A percentile compares a stretch with the other conserved stretches of the same genome.
Evolutionary conservation across 148 eudicot genomes (phyloP).

Genomic region (Selenicereus undatus): DNA sequence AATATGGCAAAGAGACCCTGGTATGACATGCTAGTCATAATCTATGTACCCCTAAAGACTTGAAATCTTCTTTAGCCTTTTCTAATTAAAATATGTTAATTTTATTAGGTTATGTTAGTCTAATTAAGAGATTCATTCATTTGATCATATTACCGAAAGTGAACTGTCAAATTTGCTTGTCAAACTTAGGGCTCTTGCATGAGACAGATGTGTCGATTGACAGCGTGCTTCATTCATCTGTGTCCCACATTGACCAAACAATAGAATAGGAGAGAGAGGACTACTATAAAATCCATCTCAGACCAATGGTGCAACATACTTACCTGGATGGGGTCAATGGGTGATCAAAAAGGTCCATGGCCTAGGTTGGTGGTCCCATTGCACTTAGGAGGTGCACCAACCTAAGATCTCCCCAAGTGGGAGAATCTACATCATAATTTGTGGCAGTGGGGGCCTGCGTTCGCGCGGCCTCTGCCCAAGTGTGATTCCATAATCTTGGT

Average conservation of each 20-base stretch:
- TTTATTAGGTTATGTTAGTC: neutral
- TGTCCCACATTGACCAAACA: neutral
- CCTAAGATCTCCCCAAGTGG: slow-evolving; percentile 11
- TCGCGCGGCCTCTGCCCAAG: slow-evolving; percentile 47
- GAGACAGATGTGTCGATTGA: neutral
- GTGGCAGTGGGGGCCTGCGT: slow-evolving; percentile 57
- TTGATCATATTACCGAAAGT: too few relatives aligned
- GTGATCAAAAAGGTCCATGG: slow-evolving; percentile 29
- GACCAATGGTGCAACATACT: slow-evolving; percentile 5
- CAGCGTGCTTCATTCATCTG: neutral
- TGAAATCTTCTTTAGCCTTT: neutral
- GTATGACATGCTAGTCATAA: neutral
- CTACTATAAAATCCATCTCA: neutral
- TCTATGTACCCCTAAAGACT: neutral
- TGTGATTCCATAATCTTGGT: too few relatives aligned
- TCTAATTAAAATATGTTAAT: neutral
- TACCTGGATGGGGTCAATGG: slow-evolving; percentile 36
- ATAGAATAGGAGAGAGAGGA: neutral
- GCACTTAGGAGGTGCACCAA: slow-evolving; percentile 16
- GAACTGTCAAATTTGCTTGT: too few relatives aligned
- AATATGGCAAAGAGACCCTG: too few relatives aligned
- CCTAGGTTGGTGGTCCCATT: slow-evolving; percentile 29
- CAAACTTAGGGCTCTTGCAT: too few relatives aligned
- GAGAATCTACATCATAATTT: slow-evolving; percentile 67
- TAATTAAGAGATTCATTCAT: neutral